phyloP scores from a whole-genome alignment of 2,329 filamentous ascomycete genomes.

The Epichloe sp. region DNA sequence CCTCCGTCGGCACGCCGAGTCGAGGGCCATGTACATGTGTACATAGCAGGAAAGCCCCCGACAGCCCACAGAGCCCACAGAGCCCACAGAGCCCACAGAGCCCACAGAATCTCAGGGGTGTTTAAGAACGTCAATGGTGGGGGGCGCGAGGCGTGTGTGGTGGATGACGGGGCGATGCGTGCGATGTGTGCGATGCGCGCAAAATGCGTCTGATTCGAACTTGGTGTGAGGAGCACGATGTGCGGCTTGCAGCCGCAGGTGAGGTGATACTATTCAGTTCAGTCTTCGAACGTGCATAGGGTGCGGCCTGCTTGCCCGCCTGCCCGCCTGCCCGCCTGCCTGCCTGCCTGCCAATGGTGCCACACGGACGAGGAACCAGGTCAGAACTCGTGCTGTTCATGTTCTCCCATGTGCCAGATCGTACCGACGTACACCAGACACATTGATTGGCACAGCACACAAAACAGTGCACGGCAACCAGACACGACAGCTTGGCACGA shows the following conservation, averaged over 20 bases:
- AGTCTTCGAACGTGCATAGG: background rate
- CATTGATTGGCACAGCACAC: too few species aligned
- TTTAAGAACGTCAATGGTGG: background rate
- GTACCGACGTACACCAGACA: too few species aligned
- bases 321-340: too few species aligned
- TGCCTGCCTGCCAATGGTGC: background rate
- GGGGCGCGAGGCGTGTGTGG: background rate
- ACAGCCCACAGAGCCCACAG: background rate
- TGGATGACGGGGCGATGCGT: background rate
- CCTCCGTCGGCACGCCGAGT: background rate
- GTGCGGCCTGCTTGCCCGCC: background rate
- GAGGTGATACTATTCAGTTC: background rate
- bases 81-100: background rate
- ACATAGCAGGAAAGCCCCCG: conserved; percentile 1
- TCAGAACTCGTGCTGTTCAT: background rate
- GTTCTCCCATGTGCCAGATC: background rate
- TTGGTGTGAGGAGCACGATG: conserved; percentile 1
- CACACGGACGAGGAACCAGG: background rate
- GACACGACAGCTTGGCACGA: background rate
- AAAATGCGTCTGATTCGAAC: background rate
- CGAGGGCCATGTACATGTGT: background rate
- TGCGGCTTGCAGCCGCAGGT: conserved; percentile 5
- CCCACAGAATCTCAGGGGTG: background rate
- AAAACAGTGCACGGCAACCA: background rate
- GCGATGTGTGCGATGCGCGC: background rate